Conservation (phyloP, 2,329 filamentous ascomycete species). For the Pseudocercospora vitis region DNA sequence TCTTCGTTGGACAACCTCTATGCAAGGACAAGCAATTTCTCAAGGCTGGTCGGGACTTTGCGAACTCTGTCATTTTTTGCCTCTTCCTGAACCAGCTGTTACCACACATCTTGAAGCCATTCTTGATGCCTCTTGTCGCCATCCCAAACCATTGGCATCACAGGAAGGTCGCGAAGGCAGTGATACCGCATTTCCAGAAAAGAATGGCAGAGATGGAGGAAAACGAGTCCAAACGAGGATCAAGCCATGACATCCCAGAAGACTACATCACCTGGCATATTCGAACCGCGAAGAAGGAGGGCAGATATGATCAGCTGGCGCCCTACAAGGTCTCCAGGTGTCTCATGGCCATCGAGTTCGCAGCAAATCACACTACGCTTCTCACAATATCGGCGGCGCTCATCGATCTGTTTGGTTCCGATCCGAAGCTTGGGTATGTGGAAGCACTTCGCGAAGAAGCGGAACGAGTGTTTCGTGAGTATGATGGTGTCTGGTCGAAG, state of each 20-base stretch:
- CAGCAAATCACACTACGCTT: slow-evolving; percentile 59
- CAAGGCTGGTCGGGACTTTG: slow-evolving; percentile 51
- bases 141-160: slow-evolving; percentile 52
- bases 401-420: slow-evolving; percentile 49
- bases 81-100: slow-evolving; percentile 51
- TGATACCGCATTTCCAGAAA: slow-evolving; percentile 52
- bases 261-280: slow-evolving; percentile 62
- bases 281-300: slow-evolving; percentile 51
- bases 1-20: slow-evolving; percentile 47
- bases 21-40: slow-evolving; percentile 51
- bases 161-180: slow-evolving; percentile 44
- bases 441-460: slow-evolving; percentile 37
- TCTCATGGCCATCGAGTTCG: slow-evolving; percentile 59
- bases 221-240: slow-evolving; percentile 45
- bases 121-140: slow-evolving; percentile 46
- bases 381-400: slow-evolving; percentile 52
- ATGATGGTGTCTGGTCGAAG: slow-evolving; percentile 28
- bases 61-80: slow-evolving; percentile 47
- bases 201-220: slow-evolving; percentile 51
- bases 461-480: slow-evolving; percentile 21
- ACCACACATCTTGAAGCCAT: slow-evolving; percentile 50
- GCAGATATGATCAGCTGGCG: slow-evolving; percentile 46
- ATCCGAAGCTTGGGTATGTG: slow-evolving; percentile 40
- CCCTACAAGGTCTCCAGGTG: slow-evolving; percentile 53
- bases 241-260: slow-evolving; percentile 51